Evolutionary conservation across 2,329 filamentous ascomycete species (phyloP).

Genomic region (Mycosphaerella arachidis): DNA sequence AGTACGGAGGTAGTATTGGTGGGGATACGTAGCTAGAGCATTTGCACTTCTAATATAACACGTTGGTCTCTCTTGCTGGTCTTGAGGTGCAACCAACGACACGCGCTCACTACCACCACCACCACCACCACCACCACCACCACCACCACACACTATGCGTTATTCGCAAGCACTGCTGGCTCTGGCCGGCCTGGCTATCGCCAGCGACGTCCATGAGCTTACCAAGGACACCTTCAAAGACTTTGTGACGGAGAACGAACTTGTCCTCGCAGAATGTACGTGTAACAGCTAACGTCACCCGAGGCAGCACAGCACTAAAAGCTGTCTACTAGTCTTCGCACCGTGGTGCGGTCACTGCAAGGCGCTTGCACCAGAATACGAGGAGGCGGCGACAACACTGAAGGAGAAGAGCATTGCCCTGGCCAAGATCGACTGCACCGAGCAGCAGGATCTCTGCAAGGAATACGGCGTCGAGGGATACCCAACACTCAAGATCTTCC

Average conservation of each 20-base stretch:
- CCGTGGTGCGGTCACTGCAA: slow-evolving; percentile 99
- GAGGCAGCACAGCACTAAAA: background rate
- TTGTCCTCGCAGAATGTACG: slow-evolving; percentile 93
- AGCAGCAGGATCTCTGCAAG: slow-evolving; percentile 87
- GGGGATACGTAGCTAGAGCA: background rate
- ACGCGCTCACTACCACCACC: background rate
- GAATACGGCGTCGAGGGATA: slow-evolving; percentile 91
- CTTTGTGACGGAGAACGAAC: slow-evolving; percentile 78
- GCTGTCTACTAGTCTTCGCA: slow-evolving; percentile 68
- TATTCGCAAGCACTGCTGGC: slow-evolving; percentile 40
- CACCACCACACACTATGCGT: slow-evolving; percentile 19
- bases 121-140: background rate
- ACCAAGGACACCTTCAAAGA: slow-evolving; percentile 81
- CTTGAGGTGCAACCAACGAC: background rate
- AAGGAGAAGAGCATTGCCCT: slow-evolving; percentile 86
- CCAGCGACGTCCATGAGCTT: slow-evolving; percentile 78
- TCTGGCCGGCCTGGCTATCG: slow-evolving; percentile 57
- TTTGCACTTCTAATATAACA: background rate
- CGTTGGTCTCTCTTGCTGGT: background rate
- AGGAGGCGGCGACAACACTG: slow-evolving; percentile 75
- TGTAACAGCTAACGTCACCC: slow-evolving; percentile 13
- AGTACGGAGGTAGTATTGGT: background rate
- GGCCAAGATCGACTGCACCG: slow-evolving; percentile 91
- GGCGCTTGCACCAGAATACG: slow-evolving; percentile 88
- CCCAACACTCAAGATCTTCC: slow-evolving; percentile 98